phyloP scores from a whole-genome alignment of 306 rosid genomes.

The Casuarina cunninghamiana region DNA sequence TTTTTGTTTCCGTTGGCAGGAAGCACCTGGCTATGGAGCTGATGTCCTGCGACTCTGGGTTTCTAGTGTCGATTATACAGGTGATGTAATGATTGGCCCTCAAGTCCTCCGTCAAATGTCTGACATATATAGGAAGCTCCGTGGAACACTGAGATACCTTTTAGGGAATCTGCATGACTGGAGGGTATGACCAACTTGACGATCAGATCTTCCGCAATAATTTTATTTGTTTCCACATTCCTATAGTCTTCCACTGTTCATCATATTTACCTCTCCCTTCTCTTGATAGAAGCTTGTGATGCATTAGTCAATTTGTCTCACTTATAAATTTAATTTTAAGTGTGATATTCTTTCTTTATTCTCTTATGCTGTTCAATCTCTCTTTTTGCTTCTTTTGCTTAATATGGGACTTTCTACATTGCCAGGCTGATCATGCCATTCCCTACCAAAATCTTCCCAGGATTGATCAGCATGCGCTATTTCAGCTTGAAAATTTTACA shows the following conservation, averaged over 20 bases:
- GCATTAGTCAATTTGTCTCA: background rate
- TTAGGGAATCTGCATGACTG: slow-evolving; percentile 98
- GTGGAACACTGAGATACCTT: slow-evolving; percentile 97
- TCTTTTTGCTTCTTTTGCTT: slow-evolving; percentile 24
- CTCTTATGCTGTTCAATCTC: slow-evolving; percentile 7
- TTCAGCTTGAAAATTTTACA: slow-evolving; percentile 89
- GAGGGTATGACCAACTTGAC: slow-evolving; percentile 56
- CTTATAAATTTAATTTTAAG: background rate
- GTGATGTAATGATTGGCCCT: slow-evolving; percentile 85
- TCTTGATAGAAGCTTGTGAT: background rate
- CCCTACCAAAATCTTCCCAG: slow-evolving; percentile 79
- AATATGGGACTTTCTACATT: slow-evolving; percentile 10
- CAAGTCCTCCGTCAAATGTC: slow-evolving; percentile 98
- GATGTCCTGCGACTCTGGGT: slow-evolving; percentile 98
- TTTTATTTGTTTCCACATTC: slow-evolving; percentile 8
- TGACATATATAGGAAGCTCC: slow-evolving; percentile 87
- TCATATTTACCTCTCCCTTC: slow-evolving; percentile 3
- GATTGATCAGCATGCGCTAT: slow-evolving; percentile 85
- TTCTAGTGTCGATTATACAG: slow-evolving; percentile 95
- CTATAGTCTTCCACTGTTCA: slow-evolving; percentile 22
- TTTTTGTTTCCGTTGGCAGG: slow-evolving; percentile 49
- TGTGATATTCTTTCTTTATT: background rate
- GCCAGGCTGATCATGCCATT: slow-evolving; percentile 68
- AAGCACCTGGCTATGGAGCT: slow-evolving; percentile 94
- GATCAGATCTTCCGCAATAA: slow-evolving; percentile 1